Percentiles rank a stretch among this genome's conserved stretches.
Evolutionary conservation across 192 early-diverging fungal genomes (phyloP).

Genomic region (Endogone sp.): DNA sequence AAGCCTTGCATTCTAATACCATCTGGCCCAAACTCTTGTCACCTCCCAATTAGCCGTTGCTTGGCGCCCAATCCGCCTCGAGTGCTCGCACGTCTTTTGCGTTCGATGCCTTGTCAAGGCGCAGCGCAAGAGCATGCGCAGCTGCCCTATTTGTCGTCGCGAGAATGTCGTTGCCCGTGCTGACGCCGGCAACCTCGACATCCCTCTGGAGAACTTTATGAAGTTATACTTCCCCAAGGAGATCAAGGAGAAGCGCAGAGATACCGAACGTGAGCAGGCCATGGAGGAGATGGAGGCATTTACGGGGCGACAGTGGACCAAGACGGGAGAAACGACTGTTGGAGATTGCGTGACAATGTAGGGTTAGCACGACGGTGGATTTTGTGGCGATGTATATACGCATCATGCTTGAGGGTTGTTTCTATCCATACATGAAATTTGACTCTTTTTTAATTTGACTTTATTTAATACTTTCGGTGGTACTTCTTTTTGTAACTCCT

Average conservation of each 20-base stretch:
- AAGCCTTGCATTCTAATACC: slow-evolving; percentile 7
- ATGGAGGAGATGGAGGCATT: slow-evolving; percentile 59
- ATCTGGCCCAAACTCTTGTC: neutral
- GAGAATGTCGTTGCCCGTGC: slow-evolving; percentile 57
- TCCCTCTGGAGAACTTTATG: slow-evolving; percentile 63
- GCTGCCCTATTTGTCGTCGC: slow-evolving; percentile 75
- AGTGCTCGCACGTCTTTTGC: slow-evolving; percentile 76
- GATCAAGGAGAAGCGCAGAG: slow-evolving; percentile 65
- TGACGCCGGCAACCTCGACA: slow-evolving; percentile 55
- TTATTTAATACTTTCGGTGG: no score
- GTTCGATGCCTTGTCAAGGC: slow-evolving; percentile 78
- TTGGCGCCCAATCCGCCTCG: slow-evolving; percentile 76
- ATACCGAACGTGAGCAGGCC: slow-evolving; percentile 59
- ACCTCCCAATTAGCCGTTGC: slow-evolving; percentile 42
- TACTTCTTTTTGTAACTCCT: no score
- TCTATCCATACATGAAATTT: no score
- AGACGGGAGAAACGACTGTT: no score
- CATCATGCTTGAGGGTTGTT: no score
- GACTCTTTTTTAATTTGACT: no score
- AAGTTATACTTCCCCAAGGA: slow-evolving; percentile 78
- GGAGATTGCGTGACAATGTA: no score
- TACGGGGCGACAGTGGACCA: slow-evolving; percentile 35
- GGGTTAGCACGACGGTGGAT: no score
- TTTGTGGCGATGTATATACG: no score
- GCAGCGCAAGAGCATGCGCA: slow-evolving; percentile 47